Conservation (phyloP, 2,329 filamentous ascomycete genomes). For the Penicillium digitatum region DNA sequence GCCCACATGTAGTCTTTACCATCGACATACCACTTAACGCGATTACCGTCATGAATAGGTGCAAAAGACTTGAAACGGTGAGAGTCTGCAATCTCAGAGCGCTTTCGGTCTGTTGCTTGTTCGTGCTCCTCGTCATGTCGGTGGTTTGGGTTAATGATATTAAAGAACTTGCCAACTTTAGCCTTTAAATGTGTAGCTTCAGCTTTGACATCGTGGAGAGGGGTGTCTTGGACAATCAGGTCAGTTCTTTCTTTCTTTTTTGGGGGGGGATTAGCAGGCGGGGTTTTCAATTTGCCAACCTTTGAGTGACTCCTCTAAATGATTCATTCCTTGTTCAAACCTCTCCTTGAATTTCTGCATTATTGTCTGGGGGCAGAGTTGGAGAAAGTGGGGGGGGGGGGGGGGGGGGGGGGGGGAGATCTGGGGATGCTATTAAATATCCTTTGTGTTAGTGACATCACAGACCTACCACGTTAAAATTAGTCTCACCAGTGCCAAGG, state of each 20-base stretch:
- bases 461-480: slow-evolving; percentile 11
- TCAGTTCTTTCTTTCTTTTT: background rate
- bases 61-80: slow-evolving; percentile 90
- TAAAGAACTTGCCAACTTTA: slow-evolving; percentile 61
- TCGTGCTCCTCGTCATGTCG: slow-evolving; percentile 94
- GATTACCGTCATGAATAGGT: slow-evolving; percentile 77
- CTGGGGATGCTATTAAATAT: slow-evolving; percentile 1
- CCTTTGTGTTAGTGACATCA: slow-evolving; percentile 9
- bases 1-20: slow-evolving; percentile 94
- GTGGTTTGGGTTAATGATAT: slow-evolving; percentile 77
- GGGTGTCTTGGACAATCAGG: slow-evolving; percentile 27
- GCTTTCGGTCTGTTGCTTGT: slow-evolving; percentile 74
- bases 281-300: slow-evolving; percentile 12
- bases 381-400: background rate
- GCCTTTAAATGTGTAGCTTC: slow-evolving; percentile 58
- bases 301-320: slow-evolving; percentile 28
- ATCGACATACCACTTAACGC: slow-evolving; percentile 96
- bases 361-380: slow-evolving; percentile 1
- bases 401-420: background rate
- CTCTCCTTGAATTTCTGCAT: slow-evolving; percentile 30
- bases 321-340: slow-evolving; percentile 17
- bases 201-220: slow-evolving; percentile 45
- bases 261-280: background rate
- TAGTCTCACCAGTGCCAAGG: slow-evolving; percentile 1
- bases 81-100: slow-evolving; percentile 64